A percentile compares a stretch with the other conserved stretches of the same genome.
Evolutionary conservation across 2,329 filamentous ascomycete species (phyloP).

Genomic region (Falciphora oryzae): DNA sequence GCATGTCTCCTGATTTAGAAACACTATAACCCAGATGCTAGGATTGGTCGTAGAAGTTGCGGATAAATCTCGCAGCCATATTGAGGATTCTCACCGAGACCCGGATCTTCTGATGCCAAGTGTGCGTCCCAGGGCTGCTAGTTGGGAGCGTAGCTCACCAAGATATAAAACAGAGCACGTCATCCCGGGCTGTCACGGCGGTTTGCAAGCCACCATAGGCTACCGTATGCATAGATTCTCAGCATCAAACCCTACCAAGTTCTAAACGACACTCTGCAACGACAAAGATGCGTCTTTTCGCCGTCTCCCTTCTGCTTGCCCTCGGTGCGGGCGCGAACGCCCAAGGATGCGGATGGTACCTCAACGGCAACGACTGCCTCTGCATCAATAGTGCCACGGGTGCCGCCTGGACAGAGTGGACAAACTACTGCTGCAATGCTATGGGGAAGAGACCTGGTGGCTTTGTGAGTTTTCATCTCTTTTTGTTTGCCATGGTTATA

Average conservation of each 20-base stretch:
- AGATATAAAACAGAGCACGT: not conserved
- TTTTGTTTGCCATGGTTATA: not conserved
- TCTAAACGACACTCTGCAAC: not conserved
- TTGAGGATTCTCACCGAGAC: not conserved
- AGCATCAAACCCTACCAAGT: not conserved
- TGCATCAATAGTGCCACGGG: constrained; percentile 14
- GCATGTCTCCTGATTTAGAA: not conserved
- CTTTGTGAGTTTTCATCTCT: constrained; percentile 1
- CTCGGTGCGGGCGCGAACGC: constrained; percentile 4
- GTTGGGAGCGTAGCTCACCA: not conserved
- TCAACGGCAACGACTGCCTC: constrained; percentile 13
- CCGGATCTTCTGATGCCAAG: not conserved
- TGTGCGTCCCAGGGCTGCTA: not conserved
- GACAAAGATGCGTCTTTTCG: not conserved
- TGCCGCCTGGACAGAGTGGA: constrained; percentile 9
- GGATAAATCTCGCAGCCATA: not conserved
- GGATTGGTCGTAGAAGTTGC: not conserved
- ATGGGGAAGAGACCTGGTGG: constrained; percentile 4
- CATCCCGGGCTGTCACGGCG: no score
- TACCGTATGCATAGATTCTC: not conserved
- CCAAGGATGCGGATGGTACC: constrained; percentile 12
- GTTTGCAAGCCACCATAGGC: not conserved
- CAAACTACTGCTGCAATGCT: constrained; percentile 9
- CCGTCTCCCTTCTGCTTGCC: not conserved
- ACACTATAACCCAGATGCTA: not conserved